These are phyloP conservation scores for Phialocephala sp. DNA, from an alignment of 2,329 filamentous ascomycete genomes.

Conservation along the genomic window DNA sequence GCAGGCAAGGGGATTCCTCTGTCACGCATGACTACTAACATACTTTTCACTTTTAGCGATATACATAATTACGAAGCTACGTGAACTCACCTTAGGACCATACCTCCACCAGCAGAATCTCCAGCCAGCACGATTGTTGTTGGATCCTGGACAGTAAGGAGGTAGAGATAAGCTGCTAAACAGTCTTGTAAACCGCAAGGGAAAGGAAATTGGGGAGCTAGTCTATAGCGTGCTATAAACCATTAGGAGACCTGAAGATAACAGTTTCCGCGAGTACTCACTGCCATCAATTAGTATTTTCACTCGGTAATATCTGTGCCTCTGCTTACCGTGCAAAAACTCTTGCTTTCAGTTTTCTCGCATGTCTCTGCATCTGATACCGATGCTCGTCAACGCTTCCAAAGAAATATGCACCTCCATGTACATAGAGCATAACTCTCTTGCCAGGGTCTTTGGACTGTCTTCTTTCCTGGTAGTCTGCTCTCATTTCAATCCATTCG, in stretches of 20 bases:
- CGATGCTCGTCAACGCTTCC: conserved; percentile 94
- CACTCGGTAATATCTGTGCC: conserved; percentile 22
- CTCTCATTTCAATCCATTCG: conserved; percentile 96
- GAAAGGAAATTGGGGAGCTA: conserved; percentile 94
- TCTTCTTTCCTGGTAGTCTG: conserved; percentile 76
- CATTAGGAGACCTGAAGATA: conserved; percentile 20
- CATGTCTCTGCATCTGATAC: conserved; percentile 97
- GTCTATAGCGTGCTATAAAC: conserved; percentile 70
- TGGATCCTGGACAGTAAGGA: conserved; percentile 77
- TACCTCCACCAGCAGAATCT: conserved; percentile 91
- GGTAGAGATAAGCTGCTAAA: conserved; percentile 82
- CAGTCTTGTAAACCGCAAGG: conserved; percentile 92
- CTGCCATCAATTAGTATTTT: conserved; percentile 27
- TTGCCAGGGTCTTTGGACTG: conserved; percentile 63
- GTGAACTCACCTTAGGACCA: conserved; percentile 68
- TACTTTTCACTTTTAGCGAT: conserved; percentile 43
- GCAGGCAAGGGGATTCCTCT: conserved; percentile 84
- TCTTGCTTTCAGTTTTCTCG: conserved; percentile 87
- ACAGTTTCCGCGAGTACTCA: conserved; percentile 27
- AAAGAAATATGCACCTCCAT: conserved; percentile 95
- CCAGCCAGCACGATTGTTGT: conserved; percentile 86
- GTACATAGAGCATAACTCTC: conserved; percentile 90
- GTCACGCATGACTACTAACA: conserved; percentile 83
- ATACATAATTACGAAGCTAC: background rate
- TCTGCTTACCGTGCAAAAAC: conserved; percentile 72